These are phyloP conservation scores for Fusarium vanettenii DNA, from an alignment of 2,329 filamentous ascomycete species.

Conservation along the genomic window DNA sequence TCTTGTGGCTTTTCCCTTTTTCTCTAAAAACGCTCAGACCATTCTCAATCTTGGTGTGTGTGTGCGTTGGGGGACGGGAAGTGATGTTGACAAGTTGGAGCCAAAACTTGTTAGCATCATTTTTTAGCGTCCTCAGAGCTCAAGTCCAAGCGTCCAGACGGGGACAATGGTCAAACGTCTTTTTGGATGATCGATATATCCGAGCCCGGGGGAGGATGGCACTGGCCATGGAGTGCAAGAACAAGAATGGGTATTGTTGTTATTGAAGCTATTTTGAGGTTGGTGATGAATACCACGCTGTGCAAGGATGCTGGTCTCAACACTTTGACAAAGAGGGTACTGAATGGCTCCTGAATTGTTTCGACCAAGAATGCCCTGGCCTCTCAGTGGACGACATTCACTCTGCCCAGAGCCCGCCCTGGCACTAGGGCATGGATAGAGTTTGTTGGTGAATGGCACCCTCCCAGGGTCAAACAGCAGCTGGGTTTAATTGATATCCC, in stretches of 20 bases:
- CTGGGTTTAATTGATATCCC: not conserved
- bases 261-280: not conserved
- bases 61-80: not conserved
- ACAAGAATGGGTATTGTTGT: not conserved
- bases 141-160: not conserved
- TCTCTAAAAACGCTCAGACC: not conserved
- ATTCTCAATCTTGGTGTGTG: not conserved
- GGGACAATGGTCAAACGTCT: not conserved
- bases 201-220: not conserved
- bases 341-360: not conserved
- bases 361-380: not conserved
- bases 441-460: constrained; percentile 4
- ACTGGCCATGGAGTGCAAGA: not conserved
- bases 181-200: constrained; percentile 1
- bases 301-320: not conserved
- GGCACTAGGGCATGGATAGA: not conserved
- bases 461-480: not conserved
- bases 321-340: not conserved
- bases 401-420: not conserved
- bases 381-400: not conserved
- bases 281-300: not conserved
- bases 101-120: not conserved
- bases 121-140: not conserved
- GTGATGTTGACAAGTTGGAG: not conserved
- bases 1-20: not conserved